A percentile compares a stretch with the other conserved stretches of the same genome.
These are phyloP conservation scores for Dunaliella sp. DNA, from an alignment of 139 green algal genomes.

Conservation along the genomic window DNA sequence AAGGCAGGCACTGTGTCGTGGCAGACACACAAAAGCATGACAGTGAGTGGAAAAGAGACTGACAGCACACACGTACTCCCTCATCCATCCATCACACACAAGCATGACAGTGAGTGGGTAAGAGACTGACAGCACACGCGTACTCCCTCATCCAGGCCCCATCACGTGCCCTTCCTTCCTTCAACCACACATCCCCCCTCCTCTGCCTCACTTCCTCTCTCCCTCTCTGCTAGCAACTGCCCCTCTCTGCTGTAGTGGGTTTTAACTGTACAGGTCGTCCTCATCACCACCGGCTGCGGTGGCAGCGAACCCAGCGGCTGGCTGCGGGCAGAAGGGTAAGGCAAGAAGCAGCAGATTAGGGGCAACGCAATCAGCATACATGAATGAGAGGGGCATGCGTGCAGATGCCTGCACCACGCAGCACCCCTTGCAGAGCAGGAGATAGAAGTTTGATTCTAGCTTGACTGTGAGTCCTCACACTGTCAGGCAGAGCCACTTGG, in stretches of 20 bases:
- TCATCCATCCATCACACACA: not conserved
- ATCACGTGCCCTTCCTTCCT: not conserved
- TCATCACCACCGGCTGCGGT: conserved; percentile 79
- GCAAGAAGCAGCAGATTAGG: too few relatives aligned
- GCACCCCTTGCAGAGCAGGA: not conserved
- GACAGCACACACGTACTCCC: not conserved
- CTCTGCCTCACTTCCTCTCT: not conserved
- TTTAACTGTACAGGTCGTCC: conserved; percentile 91
- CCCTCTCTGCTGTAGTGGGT: not conserved
- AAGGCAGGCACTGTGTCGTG: too few relatives aligned
- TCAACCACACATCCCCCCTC: not conserved
- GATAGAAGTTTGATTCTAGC: not conserved
- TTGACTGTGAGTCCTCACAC: not conserved
- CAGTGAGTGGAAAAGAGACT: too few relatives aligned
- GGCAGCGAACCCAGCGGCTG: conserved; percentile 28
- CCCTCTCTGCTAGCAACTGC: conserved; percentile 63
- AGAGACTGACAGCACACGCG: too few relatives aligned
- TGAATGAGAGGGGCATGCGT: not conserved
- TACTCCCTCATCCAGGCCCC: not conserved
- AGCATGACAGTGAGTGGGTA: too few relatives aligned
- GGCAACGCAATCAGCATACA: not conserved
- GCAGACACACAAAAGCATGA: too few relatives aligned
- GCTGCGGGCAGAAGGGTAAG: conserved; percentile 8
- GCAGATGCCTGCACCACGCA: not conserved
- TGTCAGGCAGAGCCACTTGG: not conserved